phyloP scores from a whole-genome alignment of 73 alveolate species.

The Diophrys appendiculata region DNA sequence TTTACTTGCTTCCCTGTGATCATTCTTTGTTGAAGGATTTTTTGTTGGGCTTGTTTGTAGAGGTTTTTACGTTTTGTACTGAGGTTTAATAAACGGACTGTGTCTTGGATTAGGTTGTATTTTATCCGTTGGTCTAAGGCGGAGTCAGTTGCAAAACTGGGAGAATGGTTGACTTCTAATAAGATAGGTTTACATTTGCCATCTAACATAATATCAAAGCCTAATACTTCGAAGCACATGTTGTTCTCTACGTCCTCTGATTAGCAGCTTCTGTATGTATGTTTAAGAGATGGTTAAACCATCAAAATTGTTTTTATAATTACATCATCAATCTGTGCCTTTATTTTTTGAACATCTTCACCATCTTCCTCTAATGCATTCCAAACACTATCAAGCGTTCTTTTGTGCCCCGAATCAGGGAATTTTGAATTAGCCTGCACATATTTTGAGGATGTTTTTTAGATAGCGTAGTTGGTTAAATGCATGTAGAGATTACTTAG shows the following conservation, averaged over 20 bases:
- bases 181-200: constrained; percentile 41
- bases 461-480: constrained; percentile 83
- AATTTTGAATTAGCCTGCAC: constrained; percentile 28
- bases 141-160: constrained; percentile 78
- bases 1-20: constrained; percentile 25
- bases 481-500: constrained; percentile 67
- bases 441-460: constrained; percentile 41
- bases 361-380: not conserved
- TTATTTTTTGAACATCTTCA: constrained; percentile 6
- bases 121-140: constrained; percentile 58
- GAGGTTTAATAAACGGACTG: constrained; percentile 31
- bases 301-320: not conserved
- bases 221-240: constrained; percentile 63
- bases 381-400: not conserved
- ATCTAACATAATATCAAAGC: constrained; percentile 58
- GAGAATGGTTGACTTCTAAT: constrained; percentile 64
- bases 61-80: not conserved
- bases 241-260: not conserved
- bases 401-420: not conserved
- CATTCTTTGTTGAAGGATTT: constrained; percentile 10
- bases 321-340: constrained; percentile 8
- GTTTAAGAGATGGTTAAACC: not conserved
- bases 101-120: constrained; percentile 28
- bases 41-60: not conserved
- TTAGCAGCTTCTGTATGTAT: not conserved